Evolutionary conservation across 2,329 filamentous ascomycete genomes (phyloP), one percentile per base, ranked within the genome.

Genomic region (Pseudocercospora macadamiae): DNA sequence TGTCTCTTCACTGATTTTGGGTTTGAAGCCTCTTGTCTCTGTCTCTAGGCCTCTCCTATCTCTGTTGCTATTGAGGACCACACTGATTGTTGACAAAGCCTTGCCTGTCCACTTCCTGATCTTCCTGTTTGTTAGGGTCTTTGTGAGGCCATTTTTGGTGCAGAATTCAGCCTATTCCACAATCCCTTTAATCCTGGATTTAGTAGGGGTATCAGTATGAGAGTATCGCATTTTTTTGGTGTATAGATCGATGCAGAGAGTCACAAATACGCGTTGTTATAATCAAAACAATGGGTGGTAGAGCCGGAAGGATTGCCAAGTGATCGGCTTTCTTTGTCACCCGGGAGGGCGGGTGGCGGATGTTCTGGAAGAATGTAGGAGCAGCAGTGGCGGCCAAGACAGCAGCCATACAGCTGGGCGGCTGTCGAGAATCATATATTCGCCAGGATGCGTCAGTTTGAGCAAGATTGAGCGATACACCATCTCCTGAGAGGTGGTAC

Each of bases 381-480:
- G 21, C 21, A 14, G 42, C 42, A 47, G 39, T 19, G 39, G 39
- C 39, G 39, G 39, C 39, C 16, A 25, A 12, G 9, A 23, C 42
- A 47, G 14, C 19, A 3, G 6, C 8, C 19, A 12, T 23, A n/a
- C 10, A n/a, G 19, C 10, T n/a, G 42, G 21, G 42, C 21, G 8
- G 16, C 9, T 23, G 42, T 26, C 19, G 19, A 47, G 42, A 6
- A 14, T 47, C 42, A 47, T 47, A 47, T 47, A 47, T 6, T 47
- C 10, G 42, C 42, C 23, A 21, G 3, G 2, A 2, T 47, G 42
- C 42, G 42, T 47, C n/a, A 14, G 21, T 47, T 47, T 47, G 42
- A 47, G 42, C 42, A 47, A 47, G 42, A 47, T 47, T 47, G 42
- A 47, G 42, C 42, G 42, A 16, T 21, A 25, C 28, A 7, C 12